Evolutionary conservation across 73 alveolate genomes (phyloP).

Genomic region (Paramecium octaurelia): DNA sequence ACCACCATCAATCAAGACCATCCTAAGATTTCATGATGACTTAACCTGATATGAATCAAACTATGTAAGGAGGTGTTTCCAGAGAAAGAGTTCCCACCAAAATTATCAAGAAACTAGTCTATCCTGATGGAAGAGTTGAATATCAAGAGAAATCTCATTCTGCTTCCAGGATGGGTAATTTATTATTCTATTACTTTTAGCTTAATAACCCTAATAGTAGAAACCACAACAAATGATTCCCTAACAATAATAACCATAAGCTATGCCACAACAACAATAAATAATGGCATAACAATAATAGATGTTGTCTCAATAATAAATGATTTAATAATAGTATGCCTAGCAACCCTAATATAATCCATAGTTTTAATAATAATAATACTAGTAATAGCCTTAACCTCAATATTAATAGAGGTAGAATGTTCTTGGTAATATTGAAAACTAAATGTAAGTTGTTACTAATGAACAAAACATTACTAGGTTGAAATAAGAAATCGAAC

Average conservation of each 20-base stretch:
- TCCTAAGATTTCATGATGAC: slow-evolving; percentile 9
- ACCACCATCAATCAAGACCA: not conserved
- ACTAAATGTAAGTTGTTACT: not conserved
- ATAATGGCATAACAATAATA: not conserved
- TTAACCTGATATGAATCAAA: not conserved
- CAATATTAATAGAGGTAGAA: not conserved
- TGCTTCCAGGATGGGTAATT: slow-evolving; percentile 23
- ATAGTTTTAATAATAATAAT: not conserved
- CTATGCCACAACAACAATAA: not conserved
- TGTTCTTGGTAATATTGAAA: slow-evolving; percentile 47
- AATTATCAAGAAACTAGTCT: slow-evolving; percentile 14
- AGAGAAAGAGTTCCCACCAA: slow-evolving; percentile 27
- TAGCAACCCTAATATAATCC: not conserved
- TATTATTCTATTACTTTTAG: not conserved
- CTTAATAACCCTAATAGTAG: not conserved
- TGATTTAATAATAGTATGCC: not conserved
- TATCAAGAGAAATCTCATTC: slow-evolving; percentile 41
- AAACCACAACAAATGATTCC: not conserved
- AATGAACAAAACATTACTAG: not conserved
- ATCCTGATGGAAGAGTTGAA: slow-evolving; percentile 50
- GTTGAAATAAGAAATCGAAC: slow-evolving; percentile 44
- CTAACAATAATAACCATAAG: not conserved
- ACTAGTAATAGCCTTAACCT: not conserved
- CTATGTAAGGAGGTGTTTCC: not conserved
- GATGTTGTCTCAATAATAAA: not conserved